A percentile compares a stretch with the other conserved stretches of the same genome.
Conservation (phyloP, 176 grass and related monocot genomes). For the Poa pratensis region DNA sequence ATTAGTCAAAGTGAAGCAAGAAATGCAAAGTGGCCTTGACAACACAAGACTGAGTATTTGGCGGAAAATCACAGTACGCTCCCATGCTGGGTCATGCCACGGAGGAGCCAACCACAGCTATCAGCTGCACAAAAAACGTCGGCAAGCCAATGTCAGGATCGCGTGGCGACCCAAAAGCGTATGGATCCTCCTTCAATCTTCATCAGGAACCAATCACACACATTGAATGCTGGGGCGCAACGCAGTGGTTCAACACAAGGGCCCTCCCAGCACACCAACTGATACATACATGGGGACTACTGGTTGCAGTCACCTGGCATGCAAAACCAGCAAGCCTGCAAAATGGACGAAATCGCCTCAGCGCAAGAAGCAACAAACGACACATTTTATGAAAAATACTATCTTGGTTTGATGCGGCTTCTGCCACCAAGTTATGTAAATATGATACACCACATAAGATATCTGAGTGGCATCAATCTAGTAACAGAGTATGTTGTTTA, state of each 20-base stretch:
- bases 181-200: constrained; percentile 20
- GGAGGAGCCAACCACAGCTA: constrained; percentile 19
- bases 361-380: not conserved
- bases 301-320: constrained; percentile 32
- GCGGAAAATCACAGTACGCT: not conserved
- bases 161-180: not conserved
- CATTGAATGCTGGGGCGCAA: not conserved
- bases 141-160: not conserved
- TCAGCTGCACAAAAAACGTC: constrained; percentile 17
- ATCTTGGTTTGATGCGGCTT: not conserved
- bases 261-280: not conserved
- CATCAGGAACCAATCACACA: constrained; percentile 11
- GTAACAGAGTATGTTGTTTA: too few species aligned
- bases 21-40: too few species aligned
- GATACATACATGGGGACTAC: constrained; percentile 2
- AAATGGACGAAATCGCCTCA: constrained; percentile 28
- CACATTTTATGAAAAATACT: not conserved
- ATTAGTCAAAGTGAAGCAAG: too few species aligned
- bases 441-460: constrained; percentile 14
- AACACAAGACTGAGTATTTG: not conserved
- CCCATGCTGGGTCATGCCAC: not conserved
- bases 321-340: constrained; percentile 57
- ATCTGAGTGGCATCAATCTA: not conserved
- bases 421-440: not conserved
- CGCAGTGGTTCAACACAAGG: not conserved